Evolutionary conservation across 2,329 filamentous ascomycete species (phyloP).

Genomic region (Aspergillus versicolor): DNA sequence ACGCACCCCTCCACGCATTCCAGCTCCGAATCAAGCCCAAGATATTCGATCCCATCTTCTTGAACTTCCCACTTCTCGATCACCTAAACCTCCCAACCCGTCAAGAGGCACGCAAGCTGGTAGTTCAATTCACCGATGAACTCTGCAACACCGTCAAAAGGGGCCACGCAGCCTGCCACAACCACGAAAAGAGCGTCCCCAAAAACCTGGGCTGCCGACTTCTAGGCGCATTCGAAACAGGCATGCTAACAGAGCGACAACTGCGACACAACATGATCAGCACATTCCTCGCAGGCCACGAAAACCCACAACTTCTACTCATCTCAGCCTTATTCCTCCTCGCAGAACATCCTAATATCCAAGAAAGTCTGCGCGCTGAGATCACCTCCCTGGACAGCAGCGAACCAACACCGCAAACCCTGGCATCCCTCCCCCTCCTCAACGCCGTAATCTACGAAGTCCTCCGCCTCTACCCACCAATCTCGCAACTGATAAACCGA

Average conservation of each 20-base stretch:
- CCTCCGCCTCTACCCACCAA: constrained; percentile 47
- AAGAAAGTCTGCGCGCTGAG: neutral
- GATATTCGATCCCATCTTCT: constrained; percentile 35
- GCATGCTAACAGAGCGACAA: constrained; percentile 31
- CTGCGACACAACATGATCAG: constrained; percentile 39
- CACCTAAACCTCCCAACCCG: constrained; percentile 24
- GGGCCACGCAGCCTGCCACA: neutral
- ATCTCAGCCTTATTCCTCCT: constrained; percentile 33
- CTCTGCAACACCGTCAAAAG: neutral
- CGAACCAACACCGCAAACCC: neutral
- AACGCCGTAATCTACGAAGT: constrained; percentile 44
- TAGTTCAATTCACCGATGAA: constrained; percentile 4
- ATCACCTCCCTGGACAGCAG: neutral
- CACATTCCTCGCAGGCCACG: constrained; percentile 39
- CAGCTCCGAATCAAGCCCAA: constrained; percentile 26
- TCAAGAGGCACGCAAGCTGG: constrained; percentile 23
- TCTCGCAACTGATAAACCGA: constrained; percentile 49
- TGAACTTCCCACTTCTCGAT: constrained; percentile 38
- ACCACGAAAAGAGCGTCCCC: neutral
- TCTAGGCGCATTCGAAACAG: constrained; percentile 7
- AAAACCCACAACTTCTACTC: constrained; percentile 38
- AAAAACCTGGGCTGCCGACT: constrained; percentile 4
- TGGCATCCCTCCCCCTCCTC: constrained; percentile 33
- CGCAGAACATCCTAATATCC: constrained; percentile 24
- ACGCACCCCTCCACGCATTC: constrained; percentile 4